Evolutionary conservation across 1,284 basidiomycete species (phyloP).

Genomic region (Bjerkandera adusta): DNA sequence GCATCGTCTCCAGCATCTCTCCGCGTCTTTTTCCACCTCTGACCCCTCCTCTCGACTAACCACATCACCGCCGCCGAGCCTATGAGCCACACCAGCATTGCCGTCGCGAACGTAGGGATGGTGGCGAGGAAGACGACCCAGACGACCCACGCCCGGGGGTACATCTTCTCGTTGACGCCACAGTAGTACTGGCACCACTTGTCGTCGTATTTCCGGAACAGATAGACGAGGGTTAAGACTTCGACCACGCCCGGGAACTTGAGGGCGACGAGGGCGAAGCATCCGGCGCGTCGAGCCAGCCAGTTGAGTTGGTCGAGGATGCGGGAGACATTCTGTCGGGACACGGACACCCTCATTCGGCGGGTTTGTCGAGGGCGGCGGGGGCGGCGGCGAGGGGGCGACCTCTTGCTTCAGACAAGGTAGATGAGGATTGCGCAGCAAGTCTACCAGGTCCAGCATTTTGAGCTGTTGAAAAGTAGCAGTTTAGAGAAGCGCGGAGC

Average conservation of each 20-base stretch:
- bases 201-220: slow-evolving; percentile 13
- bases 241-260: slow-evolving; percentile 11
- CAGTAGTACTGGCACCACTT: slow-evolving; percentile 13
- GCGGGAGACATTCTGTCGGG: neutral
- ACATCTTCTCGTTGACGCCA: slow-evolving; percentile 19
- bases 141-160: slow-evolving; percentile 19
- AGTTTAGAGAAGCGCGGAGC: too few species aligned
- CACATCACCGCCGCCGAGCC: slow-evolving; percentile 4
- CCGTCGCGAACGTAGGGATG: slow-evolving; percentile 19
- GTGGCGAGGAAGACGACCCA: slow-evolving; percentile 21
- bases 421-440: too few species aligned
- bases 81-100: slow-evolving; percentile 20
- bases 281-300: neutral
- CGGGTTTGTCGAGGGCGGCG: too few species aligned
- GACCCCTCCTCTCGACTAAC: slow-evolving; percentile 1
- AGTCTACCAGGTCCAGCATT: too few species aligned
- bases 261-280: slow-evolving; percentile 1
- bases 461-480: too few species aligned
- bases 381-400: too few species aligned
- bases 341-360: neutral
- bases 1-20: slow-evolving; percentile 1
- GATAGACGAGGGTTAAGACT: slow-evolving; percentile 17
- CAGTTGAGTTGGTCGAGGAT: slow-evolving; percentile 2
- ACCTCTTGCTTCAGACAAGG: too few species aligned
- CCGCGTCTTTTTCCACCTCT: neutral